Percentiles rank a stretch among this genome's conserved stretches.
Conservation (phyloP, 2,329 filamentous ascomycete species). For the Hypoxylon rubiginosum region DNA sequence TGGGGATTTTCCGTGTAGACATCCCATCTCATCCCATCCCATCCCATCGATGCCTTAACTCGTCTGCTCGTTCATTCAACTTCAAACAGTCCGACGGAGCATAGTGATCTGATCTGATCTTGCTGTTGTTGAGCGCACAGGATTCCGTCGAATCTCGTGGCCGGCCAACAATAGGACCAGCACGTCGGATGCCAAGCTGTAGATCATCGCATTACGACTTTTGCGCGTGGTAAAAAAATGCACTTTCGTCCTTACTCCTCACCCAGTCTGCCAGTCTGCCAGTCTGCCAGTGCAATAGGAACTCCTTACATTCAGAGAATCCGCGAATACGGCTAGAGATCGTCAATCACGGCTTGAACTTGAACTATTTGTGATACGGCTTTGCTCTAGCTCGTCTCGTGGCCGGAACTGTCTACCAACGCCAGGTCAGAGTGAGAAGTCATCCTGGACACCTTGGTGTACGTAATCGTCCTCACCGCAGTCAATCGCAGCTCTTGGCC, state of each 20-base stretch:
- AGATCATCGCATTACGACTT: conserved; percentile 8
- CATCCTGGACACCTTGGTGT: conserved; percentile 11
- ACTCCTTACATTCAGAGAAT: conserved; percentile 2
- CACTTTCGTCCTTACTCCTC: conserved; percentile 3
- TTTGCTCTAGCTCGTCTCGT: conserved; percentile 1
- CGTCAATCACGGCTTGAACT: conserved; percentile 12
- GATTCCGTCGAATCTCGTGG: conserved; percentile 12
- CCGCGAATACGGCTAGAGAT: conserved; percentile 10
- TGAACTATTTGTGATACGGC: neutral
- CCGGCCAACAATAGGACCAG: conserved; percentile 4
- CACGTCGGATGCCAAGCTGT: conserved; percentile 21
- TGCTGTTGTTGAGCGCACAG: conserved; percentile 7
- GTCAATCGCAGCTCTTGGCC: conserved; percentile 21
- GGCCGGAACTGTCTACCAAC: neutral
- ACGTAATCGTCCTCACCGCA: conserved; percentile 8
- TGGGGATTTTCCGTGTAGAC: conserved; percentile 35
- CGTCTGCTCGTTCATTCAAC: neutral
- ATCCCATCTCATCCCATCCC: no score
- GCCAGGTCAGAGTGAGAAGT: neutral
- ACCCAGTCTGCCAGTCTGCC: no score
- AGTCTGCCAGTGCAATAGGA: neutral
- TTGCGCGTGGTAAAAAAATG: neutral
- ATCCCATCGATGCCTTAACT: neutral
- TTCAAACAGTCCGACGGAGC: conserved; percentile 10
- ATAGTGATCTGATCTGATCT: conserved; percentile 10